These are phyloP conservation scores for Herpetospermum pedunculosum DNA, from an alignment of 306 rosid species.

Conservation along the genomic window DNA sequence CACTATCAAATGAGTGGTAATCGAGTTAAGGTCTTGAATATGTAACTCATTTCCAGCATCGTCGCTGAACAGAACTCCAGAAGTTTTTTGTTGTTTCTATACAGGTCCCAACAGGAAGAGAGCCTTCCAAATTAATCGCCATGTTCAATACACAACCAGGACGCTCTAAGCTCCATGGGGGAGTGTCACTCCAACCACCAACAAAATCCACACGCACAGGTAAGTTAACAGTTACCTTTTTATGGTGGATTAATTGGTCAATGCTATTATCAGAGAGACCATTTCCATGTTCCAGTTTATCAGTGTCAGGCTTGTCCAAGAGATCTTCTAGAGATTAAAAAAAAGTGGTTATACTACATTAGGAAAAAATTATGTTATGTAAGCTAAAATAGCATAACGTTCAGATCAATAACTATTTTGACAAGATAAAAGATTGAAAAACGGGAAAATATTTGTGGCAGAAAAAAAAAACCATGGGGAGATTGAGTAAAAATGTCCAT, in stretches of 20 bases:
- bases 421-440: not conserved
- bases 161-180: constrained; percentile 96
- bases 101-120: constrained; percentile 71
- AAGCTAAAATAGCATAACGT: not conserved
- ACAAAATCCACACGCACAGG: constrained; percentile 97
- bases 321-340: constrained; percentile 45
- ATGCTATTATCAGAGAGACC: constrained; percentile 13
- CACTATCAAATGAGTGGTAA: constrained; percentile 62
- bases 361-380: no score
- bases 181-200: constrained; percentile 99
- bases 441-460: not conserved
- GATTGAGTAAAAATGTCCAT: not conserved
- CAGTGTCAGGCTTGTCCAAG: constrained; percentile 34
- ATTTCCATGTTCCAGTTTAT: constrained; percentile 21
- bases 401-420: not conserved
- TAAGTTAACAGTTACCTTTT: constrained; percentile 57
- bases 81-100: constrained; percentile 45
- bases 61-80: constrained; percentile 53
- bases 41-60: constrained; percentile 53
- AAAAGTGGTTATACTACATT: constrained; percentile 9
- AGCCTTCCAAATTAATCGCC: constrained; percentile 86
- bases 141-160: constrained; percentile 82
- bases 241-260: constrained; percentile 37
- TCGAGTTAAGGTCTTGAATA: constrained; percentile 41
- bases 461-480: not conserved